Conservation (phyloP, 805 yeast species). For the Kluyveromyces nonfermentans region DNA sequence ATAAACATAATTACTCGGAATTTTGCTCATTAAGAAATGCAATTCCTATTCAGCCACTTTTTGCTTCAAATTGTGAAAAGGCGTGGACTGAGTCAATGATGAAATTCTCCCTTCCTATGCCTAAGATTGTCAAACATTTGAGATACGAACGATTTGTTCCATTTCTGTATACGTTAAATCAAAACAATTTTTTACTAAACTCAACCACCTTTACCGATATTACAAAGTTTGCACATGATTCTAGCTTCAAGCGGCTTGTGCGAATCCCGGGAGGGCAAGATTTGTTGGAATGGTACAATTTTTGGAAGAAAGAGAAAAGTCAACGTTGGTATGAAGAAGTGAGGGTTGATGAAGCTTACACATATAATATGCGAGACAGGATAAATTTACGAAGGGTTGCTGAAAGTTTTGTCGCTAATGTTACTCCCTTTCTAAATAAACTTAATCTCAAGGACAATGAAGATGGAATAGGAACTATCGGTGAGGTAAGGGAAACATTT, state of each 20-base stretch:
- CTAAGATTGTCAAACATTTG: neutral
- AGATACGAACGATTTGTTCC: constrained; percentile 41
- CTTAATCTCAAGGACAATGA: neutral
- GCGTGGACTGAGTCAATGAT: constrained; percentile 36
- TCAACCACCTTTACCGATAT: neutral
- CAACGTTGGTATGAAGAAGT: neutral
- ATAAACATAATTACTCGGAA: neutral
- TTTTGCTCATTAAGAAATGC: constrained; percentile 31
- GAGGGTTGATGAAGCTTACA: neutral
- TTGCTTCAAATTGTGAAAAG: constrained; percentile 45
- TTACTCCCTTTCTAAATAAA: neutral
- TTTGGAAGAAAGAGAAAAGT: neutral
- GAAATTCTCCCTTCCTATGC: constrained; percentile 9
- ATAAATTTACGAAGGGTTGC: neutral
- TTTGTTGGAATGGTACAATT: neutral
- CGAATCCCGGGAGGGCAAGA: neutral
- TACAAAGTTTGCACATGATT: neutral
- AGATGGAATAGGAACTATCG: neutral
- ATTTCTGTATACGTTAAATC: constrained; percentile 43
- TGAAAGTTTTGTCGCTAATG: neutral
- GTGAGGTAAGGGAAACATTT: neutral
- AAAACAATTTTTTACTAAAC: neutral
- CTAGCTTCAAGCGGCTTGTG: neutral
- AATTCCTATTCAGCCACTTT: constrained; percentile 44
- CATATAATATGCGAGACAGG: neutral